Evolutionary conservation across 164 flowering plant genomes (phyloP).

Genomic region (Piper longum): DNA sequence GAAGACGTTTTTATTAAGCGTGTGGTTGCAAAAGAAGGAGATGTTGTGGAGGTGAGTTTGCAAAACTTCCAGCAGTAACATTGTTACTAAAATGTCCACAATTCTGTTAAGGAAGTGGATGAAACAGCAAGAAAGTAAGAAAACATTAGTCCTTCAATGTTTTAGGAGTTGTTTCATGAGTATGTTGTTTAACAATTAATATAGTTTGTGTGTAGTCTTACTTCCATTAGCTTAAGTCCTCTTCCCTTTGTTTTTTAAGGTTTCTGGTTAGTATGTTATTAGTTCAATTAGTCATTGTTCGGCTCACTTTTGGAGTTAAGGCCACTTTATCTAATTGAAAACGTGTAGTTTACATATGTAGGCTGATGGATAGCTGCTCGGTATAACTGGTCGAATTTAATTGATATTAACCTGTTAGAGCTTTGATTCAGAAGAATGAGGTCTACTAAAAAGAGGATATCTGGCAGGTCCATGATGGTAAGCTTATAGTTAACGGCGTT

Average conservation of each 20-base stretch:
- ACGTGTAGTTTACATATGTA: too few species aligned
- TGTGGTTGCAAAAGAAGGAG: constrained; percentile 86
- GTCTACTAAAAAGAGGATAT: not conserved
- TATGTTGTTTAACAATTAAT: not conserved
- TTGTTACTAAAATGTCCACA: not conserved
- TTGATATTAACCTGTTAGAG: not conserved
- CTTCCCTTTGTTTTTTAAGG: too few species aligned
- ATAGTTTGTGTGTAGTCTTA: not conserved
- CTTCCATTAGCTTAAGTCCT: not conserved
- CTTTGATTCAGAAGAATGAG: not conserved
- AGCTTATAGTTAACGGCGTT: constrained; percentile 76
- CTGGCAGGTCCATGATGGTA: constrained; percentile 80
- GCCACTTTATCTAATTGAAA: not conserved
- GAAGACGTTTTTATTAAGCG: constrained; percentile 92
- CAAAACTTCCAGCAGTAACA: not conserved
- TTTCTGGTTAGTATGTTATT: too few species aligned
- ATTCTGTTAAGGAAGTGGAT: not conserved
- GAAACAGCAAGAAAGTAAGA: not conserved
- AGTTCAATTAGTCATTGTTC: too few species aligned
- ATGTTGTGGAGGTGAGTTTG: constrained; percentile 66
- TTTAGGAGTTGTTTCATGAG: not conserved
- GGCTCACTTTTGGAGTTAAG: too few species aligned
- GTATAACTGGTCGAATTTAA: not conserved
- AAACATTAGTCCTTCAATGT: not conserved
- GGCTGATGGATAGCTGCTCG: not conserved